Percentiles rank a stretch among this genome's conserved stretches.
Evolutionary conservation across 2,329 filamentous ascomycete genomes (phyloP).

Genomic region (Coniosporium tulheliwenetii): DNA sequence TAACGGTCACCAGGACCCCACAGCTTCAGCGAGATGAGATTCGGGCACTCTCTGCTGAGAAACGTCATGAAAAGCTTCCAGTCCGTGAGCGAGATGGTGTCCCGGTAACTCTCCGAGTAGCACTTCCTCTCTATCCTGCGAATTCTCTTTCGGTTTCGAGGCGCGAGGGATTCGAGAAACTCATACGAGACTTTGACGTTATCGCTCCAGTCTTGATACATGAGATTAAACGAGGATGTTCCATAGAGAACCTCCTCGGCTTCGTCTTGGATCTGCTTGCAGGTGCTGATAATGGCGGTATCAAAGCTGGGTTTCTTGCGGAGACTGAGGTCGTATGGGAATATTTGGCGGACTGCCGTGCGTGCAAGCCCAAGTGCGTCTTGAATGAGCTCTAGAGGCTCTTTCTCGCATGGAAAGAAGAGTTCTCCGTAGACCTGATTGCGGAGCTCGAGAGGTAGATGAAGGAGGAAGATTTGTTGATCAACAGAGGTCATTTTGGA

Average conservation of each 20-base stretch:
- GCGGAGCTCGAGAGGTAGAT: background rate
- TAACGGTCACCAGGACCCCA: constrained; percentile 1
- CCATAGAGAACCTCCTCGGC: constrained; percentile 1
- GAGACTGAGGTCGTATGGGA: background rate
- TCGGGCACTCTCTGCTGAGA: constrained; percentile 1
- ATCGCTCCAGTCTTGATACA: constrained; percentile 1
- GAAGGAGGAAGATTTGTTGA: background rate
- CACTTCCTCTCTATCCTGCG: constrained; percentile 2
- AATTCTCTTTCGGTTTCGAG: background rate
- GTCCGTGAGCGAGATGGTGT: background rate
- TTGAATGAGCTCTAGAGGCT: background rate
- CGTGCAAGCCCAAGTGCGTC: background rate
- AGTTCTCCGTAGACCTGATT: background rate
- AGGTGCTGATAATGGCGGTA: background rate
- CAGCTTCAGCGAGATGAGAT: constrained; percentile 1
- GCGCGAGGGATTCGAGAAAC: background rate
- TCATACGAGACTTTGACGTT: background rate
- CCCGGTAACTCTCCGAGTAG: background rate
- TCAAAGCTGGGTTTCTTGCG: background rate
- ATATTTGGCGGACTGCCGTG: constrained; percentile 1
- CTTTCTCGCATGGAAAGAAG: constrained; percentile 1
- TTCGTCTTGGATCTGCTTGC: constrained; percentile 2
- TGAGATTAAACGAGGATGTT: constrained; percentile 1
- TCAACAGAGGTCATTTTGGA: too few relatives aligned
- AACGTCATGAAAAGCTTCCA: constrained; percentile 3